Evolutionary conservation across 139 green algal genomes (phyloP), one percentile per base, ranked within the genome.

Genomic region (Picochlorum sp.): DNA sequence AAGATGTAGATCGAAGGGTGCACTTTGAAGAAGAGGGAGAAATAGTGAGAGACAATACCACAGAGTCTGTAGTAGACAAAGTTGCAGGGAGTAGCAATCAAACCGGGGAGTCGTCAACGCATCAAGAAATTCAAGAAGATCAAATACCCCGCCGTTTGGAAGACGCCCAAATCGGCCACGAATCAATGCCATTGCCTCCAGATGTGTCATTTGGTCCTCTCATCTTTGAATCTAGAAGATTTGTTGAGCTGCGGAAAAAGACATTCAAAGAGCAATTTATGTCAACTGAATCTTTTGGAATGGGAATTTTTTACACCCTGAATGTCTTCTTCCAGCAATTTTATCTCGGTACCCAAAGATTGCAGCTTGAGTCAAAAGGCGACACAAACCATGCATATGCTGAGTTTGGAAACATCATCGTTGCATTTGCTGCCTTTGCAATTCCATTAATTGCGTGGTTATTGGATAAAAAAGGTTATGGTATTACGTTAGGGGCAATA

Each of bases 241-340:
- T 84, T 74, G 79, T 85, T 67, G 79, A 85, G 64, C 61, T 85
- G 59, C 69, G 79, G 37, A 79, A 85, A 63, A 75, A 82, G 47
- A 63, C 52, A 15, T 81, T 85, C 16, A 71, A 67, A 58, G 71
- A 76, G 20, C 79, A 85, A 58, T 77, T 84, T 50, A 41, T 64
- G 50, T 82, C 73, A 4, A 45, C 66, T 8, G 79, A 84, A 49
- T 82, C 77, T 6, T 69, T 76, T 21, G 77, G 79, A 20, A 84
- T 85, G 79, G 76, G 79, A 34, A 11, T 84, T 6, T 85, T 82
- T 63, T 85, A 85, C 66, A 85, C 79, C 0, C 28, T 80, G n/a
- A 85, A 85, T 49, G 73, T 83, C 14, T 81, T 83, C 62, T 68
- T 73, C 65, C 69, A 80, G 58, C 76, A 83, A 63, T 81, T 79